These are phyloP conservation scores for Yamadazyma ubonensis DNA, from an alignment of 805 yeast species.

Conservation along the genomic window DNA sequence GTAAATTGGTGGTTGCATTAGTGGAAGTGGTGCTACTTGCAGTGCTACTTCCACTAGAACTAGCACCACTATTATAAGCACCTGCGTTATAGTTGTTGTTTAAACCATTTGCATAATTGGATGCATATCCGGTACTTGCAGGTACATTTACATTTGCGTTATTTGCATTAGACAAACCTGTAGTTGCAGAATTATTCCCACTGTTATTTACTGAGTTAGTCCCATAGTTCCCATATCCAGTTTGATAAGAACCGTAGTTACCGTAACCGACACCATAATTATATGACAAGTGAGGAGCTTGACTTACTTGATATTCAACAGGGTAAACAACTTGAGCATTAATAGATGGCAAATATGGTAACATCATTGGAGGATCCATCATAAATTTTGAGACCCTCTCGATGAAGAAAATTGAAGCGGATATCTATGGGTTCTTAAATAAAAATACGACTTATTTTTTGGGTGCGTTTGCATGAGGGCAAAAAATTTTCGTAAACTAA, in stretches of 20 bases:
- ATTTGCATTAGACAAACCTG: neutral
- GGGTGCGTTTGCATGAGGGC: conserved; percentile 7
- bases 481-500: conserved; percentile 12
- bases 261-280: neutral
- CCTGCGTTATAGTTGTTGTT: too few relatives aligned
- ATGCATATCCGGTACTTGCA: neutral
- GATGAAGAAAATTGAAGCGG: neutral
- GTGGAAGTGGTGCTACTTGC: neutral
- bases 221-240: neutral
- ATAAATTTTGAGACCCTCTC: neutral
- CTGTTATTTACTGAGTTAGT: neutral
- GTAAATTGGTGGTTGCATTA: neutral
- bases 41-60: neutral
- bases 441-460: conserved; percentile 12
- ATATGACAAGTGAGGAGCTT: conserved; percentile 1
- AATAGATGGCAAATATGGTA: conserved; percentile 17
- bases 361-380: conserved; percentile 17
- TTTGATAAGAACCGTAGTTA: neutral
- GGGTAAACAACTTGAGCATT: conserved; percentile 15
- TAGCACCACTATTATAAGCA: neutral
- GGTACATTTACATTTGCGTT: neutral
- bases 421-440: conserved; percentile 8
- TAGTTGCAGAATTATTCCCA: neutral
- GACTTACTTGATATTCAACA: conserved; percentile 10
- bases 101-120: too few relatives aligned